phyloP scores from a whole-genome alignment of 306 rosid genomes.

The Prinsepia uniflora region DNA sequence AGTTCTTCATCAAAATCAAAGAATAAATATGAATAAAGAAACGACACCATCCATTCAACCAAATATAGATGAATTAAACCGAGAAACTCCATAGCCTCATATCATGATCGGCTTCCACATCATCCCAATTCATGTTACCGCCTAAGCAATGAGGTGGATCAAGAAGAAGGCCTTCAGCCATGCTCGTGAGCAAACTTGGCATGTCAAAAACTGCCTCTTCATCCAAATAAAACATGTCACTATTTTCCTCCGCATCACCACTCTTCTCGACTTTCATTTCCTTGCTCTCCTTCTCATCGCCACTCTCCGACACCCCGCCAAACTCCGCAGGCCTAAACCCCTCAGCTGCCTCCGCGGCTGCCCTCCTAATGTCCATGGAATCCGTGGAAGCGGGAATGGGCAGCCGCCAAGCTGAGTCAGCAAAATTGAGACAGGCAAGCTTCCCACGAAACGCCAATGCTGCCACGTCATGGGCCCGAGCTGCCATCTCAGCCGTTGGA shows the following conservation, averaged over 20 bases:
- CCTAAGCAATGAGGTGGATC: conserved; percentile 33
- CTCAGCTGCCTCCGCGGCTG: conserved; percentile 59
- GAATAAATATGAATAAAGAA: no score
- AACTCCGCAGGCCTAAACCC: conserved; percentile 17
- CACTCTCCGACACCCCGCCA: conserved; percentile 11
- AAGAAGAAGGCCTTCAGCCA: conserved; percentile 57
- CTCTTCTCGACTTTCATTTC: neutral
- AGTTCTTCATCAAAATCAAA: no score
- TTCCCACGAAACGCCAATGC: conserved; percentile 55
- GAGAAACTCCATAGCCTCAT: conserved; percentile 7
- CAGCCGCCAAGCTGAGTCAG: conserved; percentile 58
- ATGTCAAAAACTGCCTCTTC: conserved; percentile 31
- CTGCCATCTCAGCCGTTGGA: conserved; percentile 75
- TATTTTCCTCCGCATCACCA: neutral
- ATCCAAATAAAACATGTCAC: conserved; percentile 13
- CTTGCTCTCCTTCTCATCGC: neutral
- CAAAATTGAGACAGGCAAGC: conserved; percentile 72
- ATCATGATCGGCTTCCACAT: conserved; percentile 25
- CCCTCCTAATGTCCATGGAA: conserved; percentile 45
- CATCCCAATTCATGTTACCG: conserved; percentile 12
- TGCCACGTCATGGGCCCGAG: conserved; percentile 85
- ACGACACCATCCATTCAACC: no score
- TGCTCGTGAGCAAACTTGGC: conserved; percentile 36
- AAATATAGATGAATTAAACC: neutral
- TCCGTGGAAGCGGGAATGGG: conserved; percentile 39